Evolutionary conservation across 768 basidiomycete genomes (phyloP).

Genomic region (Leccinum fibrillosum): DNA sequence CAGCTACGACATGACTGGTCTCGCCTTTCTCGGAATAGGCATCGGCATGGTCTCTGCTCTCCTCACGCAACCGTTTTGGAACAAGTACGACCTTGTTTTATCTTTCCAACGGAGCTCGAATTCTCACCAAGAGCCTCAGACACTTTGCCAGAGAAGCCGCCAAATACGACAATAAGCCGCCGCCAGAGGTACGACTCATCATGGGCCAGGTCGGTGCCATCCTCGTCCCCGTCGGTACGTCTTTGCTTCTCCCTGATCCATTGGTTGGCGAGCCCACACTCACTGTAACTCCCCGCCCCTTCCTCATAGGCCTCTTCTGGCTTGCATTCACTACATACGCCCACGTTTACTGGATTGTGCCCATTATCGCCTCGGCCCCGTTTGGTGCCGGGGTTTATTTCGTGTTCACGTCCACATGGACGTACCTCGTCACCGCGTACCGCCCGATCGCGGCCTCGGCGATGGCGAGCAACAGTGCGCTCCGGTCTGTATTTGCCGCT

Average conservation of each 20-base stretch:
- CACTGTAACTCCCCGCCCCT: neutral
- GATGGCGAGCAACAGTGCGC: constrained; percentile 61
- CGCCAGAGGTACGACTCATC: constrained; percentile 63
- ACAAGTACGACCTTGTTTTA: constrained; percentile 17
- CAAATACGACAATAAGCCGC: constrained; percentile 44
- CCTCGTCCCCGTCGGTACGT: constrained; percentile 55
- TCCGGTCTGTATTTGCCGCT: constrained; percentile 46
- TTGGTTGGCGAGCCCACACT: neutral
- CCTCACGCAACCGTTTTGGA: constrained; percentile 46
- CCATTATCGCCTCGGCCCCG: constrained; percentile 42
- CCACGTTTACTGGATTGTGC: constrained; percentile 45
- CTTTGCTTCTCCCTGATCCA: neutral
- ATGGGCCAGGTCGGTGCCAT: constrained; percentile 70
- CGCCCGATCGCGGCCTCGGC: constrained; percentile 56
- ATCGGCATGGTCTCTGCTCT: constrained; percentile 42
- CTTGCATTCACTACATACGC: constrained; percentile 54
- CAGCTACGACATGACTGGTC: constrained; percentile 47
- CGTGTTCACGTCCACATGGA: constrained; percentile 68
- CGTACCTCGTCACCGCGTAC: constrained; percentile 51
- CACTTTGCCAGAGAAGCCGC: constrained; percentile 35
- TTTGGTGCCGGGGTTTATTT: constrained; percentile 58
- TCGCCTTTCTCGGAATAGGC: constrained; percentile 51
- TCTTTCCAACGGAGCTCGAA: neutral
- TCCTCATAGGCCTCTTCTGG: constrained; percentile 41
- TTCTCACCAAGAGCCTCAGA: constrained; percentile 24